These are phyloP conservation scores for Powellomyces hirtus DNA, from an alignment of 192 early-diverging fungal species.

Conservation along the genomic window DNA sequence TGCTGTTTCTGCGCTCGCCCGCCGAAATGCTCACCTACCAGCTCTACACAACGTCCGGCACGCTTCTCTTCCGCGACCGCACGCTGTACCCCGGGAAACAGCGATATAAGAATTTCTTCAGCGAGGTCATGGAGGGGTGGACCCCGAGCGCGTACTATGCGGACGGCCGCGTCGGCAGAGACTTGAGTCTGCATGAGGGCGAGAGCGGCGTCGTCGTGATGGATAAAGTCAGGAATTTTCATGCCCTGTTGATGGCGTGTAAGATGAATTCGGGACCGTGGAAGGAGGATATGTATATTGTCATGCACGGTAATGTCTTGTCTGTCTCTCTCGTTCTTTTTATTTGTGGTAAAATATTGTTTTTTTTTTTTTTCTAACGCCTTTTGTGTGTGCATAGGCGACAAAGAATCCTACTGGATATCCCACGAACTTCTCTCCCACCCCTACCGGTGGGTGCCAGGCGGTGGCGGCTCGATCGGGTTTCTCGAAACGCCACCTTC, in stretches of 20 bases:
- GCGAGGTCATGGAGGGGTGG: slow-evolving; percentile 1
- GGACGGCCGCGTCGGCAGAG: slow-evolving; percentile 4
- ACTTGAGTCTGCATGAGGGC: slow-evolving; percentile 45
- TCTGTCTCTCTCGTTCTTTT: not conserved
- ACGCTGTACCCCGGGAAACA: slow-evolving; percentile 10
- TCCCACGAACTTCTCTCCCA: slow-evolving; percentile 55
- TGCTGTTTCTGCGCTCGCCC: slow-evolving; percentile 60
- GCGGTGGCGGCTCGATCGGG: slow-evolving; percentile 54
- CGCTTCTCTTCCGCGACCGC: slow-evolving; percentile 57
- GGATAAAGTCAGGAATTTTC: slow-evolving; percentile 2
- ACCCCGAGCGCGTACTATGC: not conserved
- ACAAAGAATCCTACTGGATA: slow-evolving; percentile 70
- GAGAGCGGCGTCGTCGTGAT: slow-evolving; percentile 64
- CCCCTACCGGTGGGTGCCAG: slow-evolving; percentile 47
- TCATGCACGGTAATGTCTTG: not conserved
- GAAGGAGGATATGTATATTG: not conserved
- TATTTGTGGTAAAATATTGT: no score
- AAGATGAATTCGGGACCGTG: slow-evolving; percentile 3
- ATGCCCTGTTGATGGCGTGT: not conserved
- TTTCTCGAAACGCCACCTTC: not conserved
- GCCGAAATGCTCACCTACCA: slow-evolving; percentile 53
- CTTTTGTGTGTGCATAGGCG: slow-evolving; percentile 25
- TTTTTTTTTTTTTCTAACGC: not conserved
- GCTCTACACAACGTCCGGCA: slow-evolving; percentile 59
- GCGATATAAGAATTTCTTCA: not conserved